Conservation (phyloP, 75 land plant genomes). For the Sequoia sempervirens region DNA sequence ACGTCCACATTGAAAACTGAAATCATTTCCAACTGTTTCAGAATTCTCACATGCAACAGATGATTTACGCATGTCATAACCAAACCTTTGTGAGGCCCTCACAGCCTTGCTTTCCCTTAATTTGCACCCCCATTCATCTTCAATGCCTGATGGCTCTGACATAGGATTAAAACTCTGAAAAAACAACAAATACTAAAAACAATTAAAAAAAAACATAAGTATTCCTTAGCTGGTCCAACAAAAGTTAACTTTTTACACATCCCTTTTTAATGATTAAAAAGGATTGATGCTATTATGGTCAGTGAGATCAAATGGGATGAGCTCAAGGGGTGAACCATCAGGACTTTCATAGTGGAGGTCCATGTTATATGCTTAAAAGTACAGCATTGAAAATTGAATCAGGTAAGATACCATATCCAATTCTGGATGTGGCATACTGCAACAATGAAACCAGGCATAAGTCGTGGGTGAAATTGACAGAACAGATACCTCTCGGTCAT, state of each 20-base stretch:
- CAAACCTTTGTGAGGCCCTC: constrained; percentile 5
- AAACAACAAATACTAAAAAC: not conserved
- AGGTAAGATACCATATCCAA: too few species aligned
- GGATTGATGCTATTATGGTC: not conserved
- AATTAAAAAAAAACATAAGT: constrained; percentile 4
- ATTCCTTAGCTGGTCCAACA: not conserved
- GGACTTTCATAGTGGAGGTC: too few species aligned
- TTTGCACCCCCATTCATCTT: constrained; percentile 56
- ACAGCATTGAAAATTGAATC: too few species aligned
- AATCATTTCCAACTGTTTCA: constrained; percentile 28
- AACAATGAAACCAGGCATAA: too few species aligned
- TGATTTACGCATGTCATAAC: constrained; percentile 6
- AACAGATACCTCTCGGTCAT: too few species aligned
- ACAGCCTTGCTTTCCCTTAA: constrained; percentile 29
- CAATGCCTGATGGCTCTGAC: constrained; percentile 56
- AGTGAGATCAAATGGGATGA: not conserved
- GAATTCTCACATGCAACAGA: constrained; percentile 3
- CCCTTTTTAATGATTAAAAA: not conserved
- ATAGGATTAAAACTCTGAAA: constrained; percentile 80
- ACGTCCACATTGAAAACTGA: constrained; percentile 44
- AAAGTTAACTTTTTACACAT: not conserved
- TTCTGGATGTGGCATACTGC: too few species aligned
- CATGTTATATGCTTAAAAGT: too few species aligned
- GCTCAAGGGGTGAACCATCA: too few species aligned
- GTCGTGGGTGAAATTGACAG: too few species aligned